Percentiles rank a stretch among this genome's conserved stretches.
Conservation (phyloP, 352 stramenopile genomes). For the Pythium monospermum region DNA sequence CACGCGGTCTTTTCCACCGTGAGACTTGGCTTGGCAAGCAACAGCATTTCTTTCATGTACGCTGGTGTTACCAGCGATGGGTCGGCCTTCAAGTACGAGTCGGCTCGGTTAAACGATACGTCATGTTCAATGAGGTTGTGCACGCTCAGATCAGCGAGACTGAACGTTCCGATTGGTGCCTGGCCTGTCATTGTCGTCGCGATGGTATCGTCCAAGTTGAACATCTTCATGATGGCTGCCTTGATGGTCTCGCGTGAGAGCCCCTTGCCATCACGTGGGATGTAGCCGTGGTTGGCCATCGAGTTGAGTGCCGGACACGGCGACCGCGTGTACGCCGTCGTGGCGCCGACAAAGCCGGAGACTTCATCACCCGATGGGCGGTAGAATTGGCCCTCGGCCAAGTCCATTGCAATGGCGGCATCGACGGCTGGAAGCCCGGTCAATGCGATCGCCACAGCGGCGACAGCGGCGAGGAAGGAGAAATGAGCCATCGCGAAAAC, state of each 20-base stretch:
- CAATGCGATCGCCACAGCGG: background rate
- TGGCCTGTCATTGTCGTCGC: slow-evolving; percentile 26
- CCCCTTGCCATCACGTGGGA: slow-evolving; percentile 45
- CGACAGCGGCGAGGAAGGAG: background rate
- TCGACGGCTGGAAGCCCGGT: no score
- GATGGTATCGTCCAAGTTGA: slow-evolving; percentile 37
- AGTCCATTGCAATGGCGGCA: background rate
- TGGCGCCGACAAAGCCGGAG: slow-evolving; percentile 23
- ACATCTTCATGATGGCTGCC: slow-evolving; percentile 30
- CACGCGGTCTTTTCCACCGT: slow-evolving; percentile 10
- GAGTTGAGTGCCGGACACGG: slow-evolving; percentile 46
- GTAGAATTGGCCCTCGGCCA: slow-evolving; percentile 26
- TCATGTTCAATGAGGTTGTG: slow-evolving; percentile 34
- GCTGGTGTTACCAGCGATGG: slow-evolving; percentile 22
- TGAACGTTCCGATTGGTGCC: slow-evolving; percentile 23
- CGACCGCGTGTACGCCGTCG: slow-evolving; percentile 25
- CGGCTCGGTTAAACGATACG: slow-evolving; percentile 27
- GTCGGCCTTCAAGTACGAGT: slow-evolving; percentile 34
- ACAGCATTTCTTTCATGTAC: slow-evolving; percentile 27
- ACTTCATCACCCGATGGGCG: slow-evolving; percentile 20
- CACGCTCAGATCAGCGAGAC: slow-evolving; percentile 36
- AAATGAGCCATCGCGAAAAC: background rate
- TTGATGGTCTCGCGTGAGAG: slow-evolving; percentile 27
- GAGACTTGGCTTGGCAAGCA: slow-evolving; percentile 6
- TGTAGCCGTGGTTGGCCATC: slow-evolving; percentile 42